These are phyloP conservation scores for Fraxinus sp. DNA, from an alignment of 305 asterid genomes.

Conservation along the genomic window DNA sequence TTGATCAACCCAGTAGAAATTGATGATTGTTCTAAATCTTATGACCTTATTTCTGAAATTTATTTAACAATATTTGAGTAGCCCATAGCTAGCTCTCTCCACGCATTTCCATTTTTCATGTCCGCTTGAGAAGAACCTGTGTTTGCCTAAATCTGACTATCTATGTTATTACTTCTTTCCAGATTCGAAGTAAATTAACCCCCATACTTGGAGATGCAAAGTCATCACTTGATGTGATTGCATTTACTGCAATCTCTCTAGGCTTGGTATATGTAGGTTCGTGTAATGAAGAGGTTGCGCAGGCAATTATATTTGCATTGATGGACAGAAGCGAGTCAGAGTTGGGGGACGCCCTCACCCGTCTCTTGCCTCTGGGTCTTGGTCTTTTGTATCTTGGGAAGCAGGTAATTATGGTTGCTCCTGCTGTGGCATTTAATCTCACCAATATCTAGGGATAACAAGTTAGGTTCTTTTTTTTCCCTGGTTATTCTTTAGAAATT, in stretches of 20 bases:
- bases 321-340: slow-evolving; percentile 91
- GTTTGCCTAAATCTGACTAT: slow-evolving; percentile 13
- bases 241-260: slow-evolving; percentile 86
- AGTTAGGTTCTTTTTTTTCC: neutral
- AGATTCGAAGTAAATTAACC: slow-evolving; percentile 68
- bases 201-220: slow-evolving; percentile 79
- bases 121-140: slow-evolving; percentile 10
- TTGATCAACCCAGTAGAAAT: slow-evolving; percentile 3
- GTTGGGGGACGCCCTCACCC: slow-evolving; percentile 82
- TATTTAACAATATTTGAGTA: neutral
- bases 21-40: slow-evolving; percentile 2
- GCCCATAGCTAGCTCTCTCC: neutral
- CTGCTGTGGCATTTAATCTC: neutral
- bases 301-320: slow-evolving; percentile 80
- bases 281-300: slow-evolving; percentile 92
- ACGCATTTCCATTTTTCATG: neutral
- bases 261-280: slow-evolving; percentile 93
- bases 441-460: neutral
- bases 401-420: slow-evolving; percentile 53
- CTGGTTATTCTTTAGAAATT: neutral
- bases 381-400: slow-evolving; percentile 97
- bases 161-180: slow-evolving; percentile 22
- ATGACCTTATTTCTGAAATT: neutral
- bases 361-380: slow-evolving; percentile 88
- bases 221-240: slow-evolving; percentile 85